Evolutionary conservation across 2,329 filamentous ascomycete species (phyloP), one percentile per base, ranked within the genome.

Genomic region (Clonostachys byssicola): DNA sequence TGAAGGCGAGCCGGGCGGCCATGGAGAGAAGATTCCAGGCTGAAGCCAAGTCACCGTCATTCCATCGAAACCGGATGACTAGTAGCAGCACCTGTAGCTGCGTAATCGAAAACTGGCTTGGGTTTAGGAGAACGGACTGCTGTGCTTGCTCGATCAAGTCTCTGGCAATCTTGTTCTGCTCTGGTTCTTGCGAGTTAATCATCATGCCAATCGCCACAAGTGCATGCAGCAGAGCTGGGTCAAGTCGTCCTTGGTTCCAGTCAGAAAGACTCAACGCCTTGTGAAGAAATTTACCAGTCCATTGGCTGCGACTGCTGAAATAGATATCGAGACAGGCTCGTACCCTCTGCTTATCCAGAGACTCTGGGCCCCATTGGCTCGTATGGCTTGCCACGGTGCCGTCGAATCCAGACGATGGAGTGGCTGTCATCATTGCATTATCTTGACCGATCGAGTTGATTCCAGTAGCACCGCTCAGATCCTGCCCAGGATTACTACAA

Each of bases 1-100:
- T 60, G 3, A 61, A 61, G 0, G 54, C 56, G 2, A 60, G 49
- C 3, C 59, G 49, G 0, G 59, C 57, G 2, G 55, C 59, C 0
- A 62, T 41, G 0, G 58, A 55, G 0, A 60, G 44, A 0, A 62
- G 40, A 1, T 56, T 53, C 58, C 57, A 61, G 0, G 54, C 57
- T 5, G 59, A 54, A 0, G 50, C 50, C 0, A 43, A 44, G 7
- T 56, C 49, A 0, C 47, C 46, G 12, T 44, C 20, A 0, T 40
- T 47, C 10, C 52, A 56, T 5, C 50, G 55, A 0, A 57, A 60
- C 4, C 49, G 49, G 2, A 56, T 45, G 0, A 56, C 44, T 0
- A 63, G 46, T 36, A 60, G 43, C 0, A 62, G 38, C 0, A 51
- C 48, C 14, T 62, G 59, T 0, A 62, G 51, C 48, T 1, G 56